Evolutionary conservation across 257 asterid genomes (phyloP), one percentile per base, ranked within the genome.

Genomic region (Solanum piurae): DNA sequence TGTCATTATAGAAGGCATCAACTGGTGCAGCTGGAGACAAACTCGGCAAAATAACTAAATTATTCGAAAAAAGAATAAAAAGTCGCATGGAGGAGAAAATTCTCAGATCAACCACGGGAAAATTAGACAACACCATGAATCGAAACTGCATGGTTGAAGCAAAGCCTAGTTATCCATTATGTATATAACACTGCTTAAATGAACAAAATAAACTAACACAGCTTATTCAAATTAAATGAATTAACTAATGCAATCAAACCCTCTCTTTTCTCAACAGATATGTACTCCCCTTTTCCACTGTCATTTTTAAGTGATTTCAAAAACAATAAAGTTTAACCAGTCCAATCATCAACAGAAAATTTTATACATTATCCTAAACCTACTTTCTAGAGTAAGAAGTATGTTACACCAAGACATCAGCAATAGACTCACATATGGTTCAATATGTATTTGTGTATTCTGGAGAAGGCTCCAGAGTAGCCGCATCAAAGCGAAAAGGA

Each of bases 1-100:
- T 4, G 98, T 95, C 98, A 95, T 88, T 89, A 97, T 98, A 58
- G 98, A 94, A 85, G 99, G 99, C 99, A 97, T 95, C 89, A 95
- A 91, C 90, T 95, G 98, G 93, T 97, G 99, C 90, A 95, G 95
- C 99, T 97, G 94, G 84, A 55, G 40, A 72, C 13, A 46, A 36
- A 73, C 37, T 79, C 64, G 7, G 60, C 36, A 79, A 44, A 77
- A 25, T 44, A 42, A 42, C 31, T 38, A 13, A 79, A 76, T 6
- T 11, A 71, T 20, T 74, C 23, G 4, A 9, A 73, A 18, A 34
- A 20, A 0, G 60, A 77, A 13, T 77, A 77, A 25, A 40, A 77
- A 62, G 75, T 75, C 60, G 76, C 64, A 77, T 5, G 83, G 34
- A 87, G 27, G 83, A 5, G 44, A 72, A 88, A 85, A 79, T 52